Evolutionary conservation across 1,284 basidiomycete species (phyloP), one percentile per base, ranked within the genome.

Genomic region (Fomitopsis schrenkii): DNA sequence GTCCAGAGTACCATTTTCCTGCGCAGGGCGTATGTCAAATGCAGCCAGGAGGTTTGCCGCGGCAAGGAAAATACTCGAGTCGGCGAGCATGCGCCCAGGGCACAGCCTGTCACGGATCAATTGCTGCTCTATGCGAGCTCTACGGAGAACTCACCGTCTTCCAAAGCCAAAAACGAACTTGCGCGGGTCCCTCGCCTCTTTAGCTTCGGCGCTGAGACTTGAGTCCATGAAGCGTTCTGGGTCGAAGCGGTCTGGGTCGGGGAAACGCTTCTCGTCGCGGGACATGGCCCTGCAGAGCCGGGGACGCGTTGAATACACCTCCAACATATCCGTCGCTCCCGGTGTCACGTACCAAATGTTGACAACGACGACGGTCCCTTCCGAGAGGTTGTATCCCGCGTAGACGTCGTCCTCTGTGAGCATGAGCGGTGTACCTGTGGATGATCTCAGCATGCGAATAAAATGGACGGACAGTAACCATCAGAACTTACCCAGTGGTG

Each of bases 341-440:
- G 35, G 6, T 36, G 35, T 6, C 10, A 36, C 50, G 35, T 36
- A 70, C 70, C 70, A 71, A 33, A 70, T 63, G 58, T 71, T 71
- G 5, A 68, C 61, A 14, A 70, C 65, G 33, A 71, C 53, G 58
- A 68, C 67, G n/a, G 69, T 61, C 26, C 67, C 63, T 5, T 60
- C 59, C 2, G 69, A 67, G 36, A 71, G 63, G 45, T 57, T 45
- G 46, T 63, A 67, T 0, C 68, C 68, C 7, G 61, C 59, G 57
- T 71, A 71, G 9, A 64, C 59, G 50, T 71, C 69, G 35, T 68
- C 59, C 14, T 63, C 54, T 50, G 56, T 64, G 10, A 62, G 54
- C 19, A 58, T 52, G 57, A 70, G 70, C 2, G 70, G 69, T 2
- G 70, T 62, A n/a, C 67, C 70, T 69, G 26, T 12, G 28, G 30